Conservation (phyloP, 441 rosid species). For the Syzygium malaccense region DNA sequence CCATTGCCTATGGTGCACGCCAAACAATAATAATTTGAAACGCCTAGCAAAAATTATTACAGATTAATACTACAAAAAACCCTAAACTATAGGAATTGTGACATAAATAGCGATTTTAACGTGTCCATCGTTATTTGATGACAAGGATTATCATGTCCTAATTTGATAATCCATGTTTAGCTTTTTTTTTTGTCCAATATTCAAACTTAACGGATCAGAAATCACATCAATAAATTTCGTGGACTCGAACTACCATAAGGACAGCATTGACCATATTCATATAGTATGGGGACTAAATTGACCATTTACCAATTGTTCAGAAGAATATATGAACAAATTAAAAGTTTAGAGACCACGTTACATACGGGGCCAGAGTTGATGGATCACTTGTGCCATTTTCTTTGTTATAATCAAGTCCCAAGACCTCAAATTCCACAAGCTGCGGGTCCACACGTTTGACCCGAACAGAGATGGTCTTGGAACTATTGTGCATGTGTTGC, state of each 20-base stretch:
- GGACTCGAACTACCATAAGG: accelerated
- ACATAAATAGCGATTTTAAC: accelerated
- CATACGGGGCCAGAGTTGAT: accelerated
- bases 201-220: background rate
- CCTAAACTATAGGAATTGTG: background rate
- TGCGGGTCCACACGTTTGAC: background rate
- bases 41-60: background rate
- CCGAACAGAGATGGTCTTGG: background rate
- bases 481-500: background rate
- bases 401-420: background rate
- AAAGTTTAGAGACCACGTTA: accelerated
- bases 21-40: background rate
- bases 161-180: background rate
- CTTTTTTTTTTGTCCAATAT: background rate
- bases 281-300: accelerated
- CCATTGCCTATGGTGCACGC: background rate
- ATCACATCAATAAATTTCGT: background rate
- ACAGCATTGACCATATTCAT: background rate
- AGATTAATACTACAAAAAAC: background rate
- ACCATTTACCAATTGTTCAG: accelerated
- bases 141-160: background rate
- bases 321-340: accelerated
- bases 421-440: background rate
- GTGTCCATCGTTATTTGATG: background rate
- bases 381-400: accelerated